Evolutionary conservation across 805 yeast species (phyloP), one percentile per base, ranked within the genome.

Genomic region (Kregervanrija fluxuum): DNA sequence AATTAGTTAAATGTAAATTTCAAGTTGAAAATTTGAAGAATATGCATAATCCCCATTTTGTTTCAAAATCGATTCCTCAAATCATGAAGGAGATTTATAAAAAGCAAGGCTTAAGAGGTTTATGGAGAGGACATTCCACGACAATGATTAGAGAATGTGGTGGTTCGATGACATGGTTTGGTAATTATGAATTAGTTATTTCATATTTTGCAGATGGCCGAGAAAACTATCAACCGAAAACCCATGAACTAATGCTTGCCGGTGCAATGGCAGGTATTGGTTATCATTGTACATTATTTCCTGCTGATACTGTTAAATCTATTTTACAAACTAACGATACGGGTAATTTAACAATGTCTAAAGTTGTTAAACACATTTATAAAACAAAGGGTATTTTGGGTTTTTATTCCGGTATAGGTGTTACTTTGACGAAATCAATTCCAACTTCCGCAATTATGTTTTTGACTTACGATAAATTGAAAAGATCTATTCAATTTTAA

Each of bases 81-180:
- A 67, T 78, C 14, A 55, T 77, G 16, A 49, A 51, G 34, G 60
- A 66, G 4, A 70, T 85, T 0, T 54, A 77, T 14, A 51, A 54
- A 13, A 62, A 68, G 3, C 43, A 52, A 11, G 96, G 97, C 0
- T 6, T 86, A 0, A 37, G 53, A 9, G 96, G 96, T 0, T 70
- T 90, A 48, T 90, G 96, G 95, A 77, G 77, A 50, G 98, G 98
- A 2, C 89, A 89, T 52, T 68, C 80, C 0, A 81, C 93, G 15
- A 90, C 98, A 0, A 65, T 87, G 40, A 50, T 85, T 2, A 74
- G 97, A 54, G 98, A 90, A 60, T 74, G 86, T 34, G 82, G 89
- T 30, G 97, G 97, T 8, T 85, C 96, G 2, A 86, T 95, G 4
- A 81, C 91, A 2, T 90, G 97, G 97, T 90, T 90, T 66, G 91